Base-by-base conservation (phyloP, 2,329 filamentous ascomycete species). In the Beauveria scarabaeidicola region DNA sequence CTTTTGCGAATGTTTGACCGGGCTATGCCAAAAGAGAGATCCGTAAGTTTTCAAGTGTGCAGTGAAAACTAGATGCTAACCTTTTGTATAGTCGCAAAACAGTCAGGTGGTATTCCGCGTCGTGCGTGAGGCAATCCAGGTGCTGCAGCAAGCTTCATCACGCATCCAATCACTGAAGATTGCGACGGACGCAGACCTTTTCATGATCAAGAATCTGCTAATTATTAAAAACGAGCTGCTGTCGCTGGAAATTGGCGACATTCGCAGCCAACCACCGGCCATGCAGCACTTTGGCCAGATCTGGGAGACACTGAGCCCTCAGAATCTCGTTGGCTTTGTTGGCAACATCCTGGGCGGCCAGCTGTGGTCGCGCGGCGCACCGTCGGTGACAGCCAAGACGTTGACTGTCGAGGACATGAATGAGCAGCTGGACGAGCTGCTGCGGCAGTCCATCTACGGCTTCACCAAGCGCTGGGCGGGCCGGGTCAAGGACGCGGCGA, bases 161-260 rank as follows among this genome's bases (percentile, higher is more conserved):
- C 83, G 83, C 62, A 87, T 96, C 65, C 82, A 85, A 59, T 81
- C 81, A 40, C 84, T 83, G 63, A 80, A 78, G 64, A 69, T 73
- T 59, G 78, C 81, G 23, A 70, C 87, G 7, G 91, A 97, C 69
- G 83, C 89, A 0, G 89, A 96, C 65, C 81, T 99, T 5, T 99
- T 99, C 74, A 86, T 97, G 68, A 87, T 99, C 67, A 94, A 93
- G 66, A 96, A 99, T 70, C 81, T 99, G 2, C 87, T 99, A 53
- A 87, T 97, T 53, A 83, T 99, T 55, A 97, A 97, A 73, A 95
- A 97, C 70, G 90, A 97, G 70, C 89, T 99, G 55, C 86, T 99
- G 27, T 92, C 92, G 10, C 91, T 99, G 63, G 94, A 99, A 74
- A 97, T 99, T 65, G 92, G 83, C 55, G 83, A 86, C 64, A 80